Percentiles rank a stretch among this genome's conserved stretches.
Evolutionary conservation across 2,329 filamentous ascomycete species (phyloP).

Genomic region (Xylaria sp.): DNA sequence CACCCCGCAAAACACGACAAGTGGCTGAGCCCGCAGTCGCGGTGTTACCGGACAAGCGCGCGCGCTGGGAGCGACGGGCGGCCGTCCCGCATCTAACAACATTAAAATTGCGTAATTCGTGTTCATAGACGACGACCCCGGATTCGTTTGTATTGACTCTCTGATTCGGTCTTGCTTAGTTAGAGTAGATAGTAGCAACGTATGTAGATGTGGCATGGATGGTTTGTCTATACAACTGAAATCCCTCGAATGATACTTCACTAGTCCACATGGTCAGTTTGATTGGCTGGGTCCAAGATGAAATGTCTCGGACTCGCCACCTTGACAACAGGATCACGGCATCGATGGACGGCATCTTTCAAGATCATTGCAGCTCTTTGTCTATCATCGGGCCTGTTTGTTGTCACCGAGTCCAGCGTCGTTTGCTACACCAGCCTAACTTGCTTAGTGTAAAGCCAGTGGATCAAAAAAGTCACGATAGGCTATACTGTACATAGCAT

Average conservation of each 20-base stretch:
- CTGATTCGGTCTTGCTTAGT: neutral
- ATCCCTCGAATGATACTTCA: slow-evolving; percentile 23
- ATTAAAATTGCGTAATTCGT: slow-evolving; percentile 2
- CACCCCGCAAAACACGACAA: slow-evolving; percentile 22
- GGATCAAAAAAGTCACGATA: neutral
- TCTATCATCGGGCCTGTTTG: neutral
- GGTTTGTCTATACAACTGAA: slow-evolving; percentile 11
- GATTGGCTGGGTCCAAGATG: slow-evolving; percentile 27
- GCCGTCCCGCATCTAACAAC: slow-evolving; percentile 6
- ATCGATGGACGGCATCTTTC: slow-evolving; percentile 17
- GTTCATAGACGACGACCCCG: neutral
- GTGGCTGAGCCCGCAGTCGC: slow-evolving; percentile 31
- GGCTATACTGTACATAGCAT: neutral
- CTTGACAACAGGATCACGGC: slow-evolving; percentile 20
- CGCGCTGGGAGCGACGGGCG: slow-evolving; percentile 27
- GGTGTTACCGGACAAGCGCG: slow-evolving; percentile 26
- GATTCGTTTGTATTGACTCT: neutral
- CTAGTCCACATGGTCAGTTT: slow-evolving; percentile 7
- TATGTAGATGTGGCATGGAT: neutral
- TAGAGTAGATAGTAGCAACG: neutral
- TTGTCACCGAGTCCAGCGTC: neutral
- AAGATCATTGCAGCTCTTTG: slow-evolving; percentile 5
- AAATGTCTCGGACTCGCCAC: slow-evolving; percentile 40
- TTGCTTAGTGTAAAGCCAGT: slow-evolving; percentile 2
- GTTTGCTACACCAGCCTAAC: neutral